Percentiles rank a stretch among this genome's conserved stretches.
Conservation (phyloP, 1,284 basidiomycete genomes). For the Ganoderma lucidum region DNA sequence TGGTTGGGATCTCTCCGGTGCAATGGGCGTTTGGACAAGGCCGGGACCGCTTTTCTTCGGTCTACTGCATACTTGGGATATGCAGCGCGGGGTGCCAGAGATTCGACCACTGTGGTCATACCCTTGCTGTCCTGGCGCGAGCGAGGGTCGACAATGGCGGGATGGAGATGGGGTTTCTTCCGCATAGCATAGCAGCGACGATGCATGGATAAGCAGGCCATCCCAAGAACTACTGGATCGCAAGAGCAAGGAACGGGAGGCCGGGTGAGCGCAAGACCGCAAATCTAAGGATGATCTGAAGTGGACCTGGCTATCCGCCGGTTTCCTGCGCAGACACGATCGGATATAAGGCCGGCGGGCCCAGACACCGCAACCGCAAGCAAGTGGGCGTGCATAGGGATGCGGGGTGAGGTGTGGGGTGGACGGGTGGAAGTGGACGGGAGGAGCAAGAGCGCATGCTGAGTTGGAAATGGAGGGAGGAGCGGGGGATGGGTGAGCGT, state of each 20-base stretch:
- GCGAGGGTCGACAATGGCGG: slow-evolving; percentile 21
- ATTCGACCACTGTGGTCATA: slow-evolving; percentile 8
- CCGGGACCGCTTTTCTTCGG: not conserved
- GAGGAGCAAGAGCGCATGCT: slow-evolving; percentile 25
- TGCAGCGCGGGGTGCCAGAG: not conserved
- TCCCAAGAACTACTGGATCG: slow-evolving; percentile 11
- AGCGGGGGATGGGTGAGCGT: slow-evolving; percentile 36
- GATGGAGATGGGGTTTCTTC: slow-evolving; percentile 14
- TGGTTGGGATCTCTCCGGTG: not conserved
- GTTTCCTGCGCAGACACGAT: slow-evolving; percentile 22
- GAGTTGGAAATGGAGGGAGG: slow-evolving; percentile 33
- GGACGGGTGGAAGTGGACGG: slow-evolving; percentile 23
- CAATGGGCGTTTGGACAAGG: not conserved
- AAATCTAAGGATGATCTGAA: slow-evolving; percentile 29
- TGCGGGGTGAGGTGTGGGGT: slow-evolving; percentile 4
- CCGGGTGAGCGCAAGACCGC: slow-evolving; percentile 18
- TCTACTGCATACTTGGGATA: slow-evolving; percentile 1
- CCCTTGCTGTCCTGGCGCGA: slow-evolving; percentile 6
- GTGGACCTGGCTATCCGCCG: slow-evolving; percentile 24
- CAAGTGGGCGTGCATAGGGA: not conserved
- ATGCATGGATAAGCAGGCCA: slow-evolving; percentile 1
- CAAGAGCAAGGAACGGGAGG: slow-evolving; percentile 19
- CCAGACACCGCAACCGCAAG: not conserved
- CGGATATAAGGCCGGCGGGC: slow-evolving; percentile 24
- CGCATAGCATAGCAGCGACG: not conserved